Base-by-base conservation (phyloP, 495 filamentous ascomycete species). In the Aspergillus leporis region DNA sequence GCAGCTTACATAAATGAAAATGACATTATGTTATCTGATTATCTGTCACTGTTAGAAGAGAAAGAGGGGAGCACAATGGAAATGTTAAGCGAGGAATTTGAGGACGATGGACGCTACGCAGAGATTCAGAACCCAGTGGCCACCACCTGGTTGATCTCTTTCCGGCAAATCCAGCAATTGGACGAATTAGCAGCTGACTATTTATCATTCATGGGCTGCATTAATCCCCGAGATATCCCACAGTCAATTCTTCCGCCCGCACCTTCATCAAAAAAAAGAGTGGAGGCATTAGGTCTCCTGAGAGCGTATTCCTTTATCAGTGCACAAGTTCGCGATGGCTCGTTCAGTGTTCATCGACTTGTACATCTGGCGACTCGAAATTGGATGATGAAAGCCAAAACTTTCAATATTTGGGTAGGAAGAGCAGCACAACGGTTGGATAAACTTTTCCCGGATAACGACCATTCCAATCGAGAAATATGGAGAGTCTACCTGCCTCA, bases 1-100 rank as follows among this genome's bases (percentile, higher is more conserved):
- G 25, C 25, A 28, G 25, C 78, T 5, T 81, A 74, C 51, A 71
- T 81, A 5, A 82, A 81, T 28, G 59, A 64, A 6, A 83, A 77
- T n/a, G 32, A 60, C 9, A 66, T 73, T 4, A 43, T 62, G 0
- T n/a, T 83, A 13, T 4, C 45, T 0, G 51, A 67, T 18, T 87
- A 87, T 56, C 56, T 83, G 12, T 6, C 30, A 0, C 72, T 83
- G 0, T 62, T 83, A 0, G 60, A 65, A n/a, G 71, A 75, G 0
- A 70, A 73, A 16, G 73, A 81, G 18, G 48, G 75, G 38, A 66
- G 74, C 14, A 59, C 57, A 3, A 36, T 36, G 4, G 65, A 69
- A 23, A 22, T 34, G 23, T 9, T 34, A 18, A 25, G 14, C n/a
- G 21, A 53, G 51, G 32, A 53, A 21, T 18, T 53, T 25, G 23